Evolutionary conservation across 225 moss, liverwort and hornwort species (phyloP).

Genomic region (Neckera pumila): DNA sequence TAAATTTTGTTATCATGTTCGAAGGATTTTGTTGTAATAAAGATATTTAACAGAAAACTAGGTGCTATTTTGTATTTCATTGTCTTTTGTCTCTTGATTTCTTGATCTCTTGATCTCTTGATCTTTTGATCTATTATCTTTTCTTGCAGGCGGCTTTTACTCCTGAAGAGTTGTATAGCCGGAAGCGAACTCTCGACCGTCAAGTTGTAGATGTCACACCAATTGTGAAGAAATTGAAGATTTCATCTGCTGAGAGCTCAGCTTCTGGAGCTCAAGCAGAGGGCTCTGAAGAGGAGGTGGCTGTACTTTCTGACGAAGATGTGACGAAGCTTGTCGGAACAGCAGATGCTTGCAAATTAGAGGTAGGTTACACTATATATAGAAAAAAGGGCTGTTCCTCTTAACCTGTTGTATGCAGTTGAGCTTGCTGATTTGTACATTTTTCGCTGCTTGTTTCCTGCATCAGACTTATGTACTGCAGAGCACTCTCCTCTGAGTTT

Average conservation of each 20-base stretch:
- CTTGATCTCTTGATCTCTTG: background rate
- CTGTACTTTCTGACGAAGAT: slow-evolving; percentile 68
- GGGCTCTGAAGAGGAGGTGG: slow-evolving; percentile 42
- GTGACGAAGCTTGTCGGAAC: slow-evolving; percentile 77
- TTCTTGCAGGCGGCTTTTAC: slow-evolving; percentile 65
- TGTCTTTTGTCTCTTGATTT: background rate
- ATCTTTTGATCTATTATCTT: background rate
- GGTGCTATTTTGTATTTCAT: background rate
- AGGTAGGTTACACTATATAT: slow-evolving; percentile 5
- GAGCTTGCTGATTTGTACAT: background rate
- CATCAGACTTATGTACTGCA: background rate
- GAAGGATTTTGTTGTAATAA: background rate
- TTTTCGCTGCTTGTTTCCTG: background rate
- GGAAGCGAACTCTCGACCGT: slow-evolving; percentile 65
- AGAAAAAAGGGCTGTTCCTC: background rate
- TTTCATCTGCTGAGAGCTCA: slow-evolving; percentile 28
- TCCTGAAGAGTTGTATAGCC: slow-evolving; percentile 63
- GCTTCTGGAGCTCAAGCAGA: slow-evolving; percentile 22
- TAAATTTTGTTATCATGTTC: background rate
- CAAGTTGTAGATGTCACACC: slow-evolving; percentile 42
- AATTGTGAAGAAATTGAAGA: slow-evolving; percentile 55
- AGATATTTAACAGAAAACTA: background rate
- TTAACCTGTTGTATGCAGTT: background rate
- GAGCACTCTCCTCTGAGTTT: background rate
- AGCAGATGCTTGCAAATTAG: slow-evolving; percentile 66